A percentile compares a stretch with the other conserved stretches of the same genome.
These are phyloP conservation scores for Thuidium tamariscinum DNA, from an alignment of 225 moss, liverwort and hornwort species.

Conservation along the genomic window DNA sequence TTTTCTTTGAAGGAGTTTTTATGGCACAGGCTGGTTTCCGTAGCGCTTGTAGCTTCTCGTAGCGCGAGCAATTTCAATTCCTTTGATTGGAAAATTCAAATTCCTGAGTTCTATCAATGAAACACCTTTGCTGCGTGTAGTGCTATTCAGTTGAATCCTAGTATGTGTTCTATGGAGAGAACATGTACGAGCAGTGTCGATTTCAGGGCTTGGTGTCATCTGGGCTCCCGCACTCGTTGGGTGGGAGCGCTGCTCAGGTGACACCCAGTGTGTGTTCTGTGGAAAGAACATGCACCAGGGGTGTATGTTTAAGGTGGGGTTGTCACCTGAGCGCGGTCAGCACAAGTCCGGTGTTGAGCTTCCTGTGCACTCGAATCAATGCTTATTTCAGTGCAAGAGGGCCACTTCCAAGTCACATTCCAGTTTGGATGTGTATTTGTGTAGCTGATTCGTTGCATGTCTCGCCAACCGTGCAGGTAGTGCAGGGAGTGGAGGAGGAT, in stretches of 20 bases:
- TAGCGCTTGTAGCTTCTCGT: no score
- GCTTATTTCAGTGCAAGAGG: not conserved
- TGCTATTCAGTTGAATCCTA: no score
- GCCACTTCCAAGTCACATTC: not conserved
- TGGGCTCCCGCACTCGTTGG: not conserved
- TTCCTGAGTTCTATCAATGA: no score
- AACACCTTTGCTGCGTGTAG: no score
- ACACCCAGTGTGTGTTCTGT: not conserved
- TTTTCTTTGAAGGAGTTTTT: no score
- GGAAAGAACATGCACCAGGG: not conserved
- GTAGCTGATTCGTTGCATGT: not conserved
- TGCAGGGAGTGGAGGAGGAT: not conserved
- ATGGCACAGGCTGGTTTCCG: no score
- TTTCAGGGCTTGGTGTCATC: not conserved
- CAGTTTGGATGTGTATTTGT: not conserved
- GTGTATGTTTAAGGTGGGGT: not conserved
- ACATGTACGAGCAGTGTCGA: no score
- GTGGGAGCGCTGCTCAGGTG: not conserved
- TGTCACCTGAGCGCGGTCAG: not conserved
- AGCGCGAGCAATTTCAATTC: no score
- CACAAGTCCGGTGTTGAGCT: not conserved
- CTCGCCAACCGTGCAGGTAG: not conserved
- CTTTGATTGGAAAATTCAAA: no score
- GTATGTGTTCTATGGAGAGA: no score
- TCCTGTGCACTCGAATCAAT: not conserved